These are phyloP conservation scores for Boletales sp. DNA, from an alignment of 768 basidiomycete genomes.

Conservation along the genomic window DNA sequence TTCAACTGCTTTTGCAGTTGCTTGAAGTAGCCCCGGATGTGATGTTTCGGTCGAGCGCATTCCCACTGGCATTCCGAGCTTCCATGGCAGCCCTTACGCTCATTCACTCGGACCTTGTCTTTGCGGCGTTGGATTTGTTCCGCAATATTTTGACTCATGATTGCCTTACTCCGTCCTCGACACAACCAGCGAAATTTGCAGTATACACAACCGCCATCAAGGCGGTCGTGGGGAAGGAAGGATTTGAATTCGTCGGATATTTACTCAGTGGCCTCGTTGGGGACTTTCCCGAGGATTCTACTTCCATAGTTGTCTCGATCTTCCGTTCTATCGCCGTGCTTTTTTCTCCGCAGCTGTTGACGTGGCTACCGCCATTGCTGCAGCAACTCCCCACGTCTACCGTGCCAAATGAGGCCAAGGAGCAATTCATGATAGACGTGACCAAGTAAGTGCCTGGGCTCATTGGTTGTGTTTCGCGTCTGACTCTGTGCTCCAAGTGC, in stretches of 20 bases:
- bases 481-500: constrained; percentile 42
- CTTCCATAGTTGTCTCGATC: constrained; percentile 70
- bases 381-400: constrained; percentile 62
- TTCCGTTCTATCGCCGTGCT: constrained; percentile 62
- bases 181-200: constrained; percentile 56
- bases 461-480: neutral
- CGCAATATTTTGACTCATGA: constrained; percentile 74
- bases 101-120: constrained; percentile 77
- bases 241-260: constrained; percentile 63
- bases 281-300: constrained; percentile 85
- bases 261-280: constrained; percentile 77
- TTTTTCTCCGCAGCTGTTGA: constrained; percentile 67
- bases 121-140: constrained; percentile 80
- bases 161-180: constrained; percentile 47
- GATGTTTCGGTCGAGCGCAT: constrained; percentile 73
- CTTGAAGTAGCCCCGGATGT: constrained; percentile 66
- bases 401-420: constrained; percentile 62
- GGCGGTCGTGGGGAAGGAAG: constrained; percentile 62
- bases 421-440: constrained; percentile 70
- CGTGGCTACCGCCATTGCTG: constrained; percentile 71
- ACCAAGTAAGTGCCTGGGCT: constrained; percentile 52
- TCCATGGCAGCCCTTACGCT: constrained; percentile 78
- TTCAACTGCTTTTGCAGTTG: constrained; percentile 74
- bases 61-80: constrained; percentile 74
- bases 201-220: constrained; percentile 62